These are phyloP conservation scores for Xylariaceae sp. DNA, from an alignment of 2,329 filamentous ascomycete genomes.

Conservation along the genomic window DNA sequence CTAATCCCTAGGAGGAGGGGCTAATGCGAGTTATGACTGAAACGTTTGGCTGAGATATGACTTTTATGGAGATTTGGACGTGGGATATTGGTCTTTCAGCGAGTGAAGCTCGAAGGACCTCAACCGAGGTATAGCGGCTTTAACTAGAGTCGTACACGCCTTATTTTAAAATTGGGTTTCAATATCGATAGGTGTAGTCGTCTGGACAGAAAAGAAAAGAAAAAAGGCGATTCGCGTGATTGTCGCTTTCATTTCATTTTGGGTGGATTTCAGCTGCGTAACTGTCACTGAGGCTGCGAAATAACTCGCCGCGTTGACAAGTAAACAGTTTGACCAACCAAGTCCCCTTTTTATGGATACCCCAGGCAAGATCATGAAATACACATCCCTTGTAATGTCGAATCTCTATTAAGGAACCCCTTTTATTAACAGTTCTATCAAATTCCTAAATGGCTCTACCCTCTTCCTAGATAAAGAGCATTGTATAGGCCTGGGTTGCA, in stretches of 20 bases:
- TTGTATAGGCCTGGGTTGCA: conserved; percentile 11
- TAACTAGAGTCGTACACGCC: conserved; percentile 6
- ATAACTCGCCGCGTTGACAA: background rate
- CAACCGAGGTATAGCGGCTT: background rate
- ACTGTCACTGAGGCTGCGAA: conserved; percentile 5
- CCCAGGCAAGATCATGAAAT: conserved; percentile 28
- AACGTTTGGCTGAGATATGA: conserved; percentile 20
- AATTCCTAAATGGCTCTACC: conserved; percentile 6
- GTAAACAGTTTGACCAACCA: conserved; percentile 10
- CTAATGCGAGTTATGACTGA: conserved; percentile 23
- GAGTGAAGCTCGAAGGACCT: background rate
- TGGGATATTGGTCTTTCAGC: conserved; percentile 13
- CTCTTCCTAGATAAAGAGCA: conserved; percentile 14
- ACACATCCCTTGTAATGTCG: conserved; percentile 31
- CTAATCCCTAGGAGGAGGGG: conserved; percentile 31
- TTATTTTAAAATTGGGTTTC: conserved; percentile 1
- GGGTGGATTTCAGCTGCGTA: conserved; percentile 14
- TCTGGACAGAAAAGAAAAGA: conserved; percentile 11
- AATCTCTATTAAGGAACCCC: conserved; percentile 21
- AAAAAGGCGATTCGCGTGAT: conserved; percentile 11
- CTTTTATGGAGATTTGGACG: conserved; percentile 2
- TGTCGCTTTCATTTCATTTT: conserved; percentile 15
- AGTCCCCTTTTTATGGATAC: conserved; percentile 34
- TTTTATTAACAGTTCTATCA: conserved; percentile 20
- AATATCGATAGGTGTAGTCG: conserved; percentile 16